These are phyloP conservation scores for Agaricus subrufescens DNA, from an alignment of 768 basidiomycete species.

Conservation along the genomic window DNA sequence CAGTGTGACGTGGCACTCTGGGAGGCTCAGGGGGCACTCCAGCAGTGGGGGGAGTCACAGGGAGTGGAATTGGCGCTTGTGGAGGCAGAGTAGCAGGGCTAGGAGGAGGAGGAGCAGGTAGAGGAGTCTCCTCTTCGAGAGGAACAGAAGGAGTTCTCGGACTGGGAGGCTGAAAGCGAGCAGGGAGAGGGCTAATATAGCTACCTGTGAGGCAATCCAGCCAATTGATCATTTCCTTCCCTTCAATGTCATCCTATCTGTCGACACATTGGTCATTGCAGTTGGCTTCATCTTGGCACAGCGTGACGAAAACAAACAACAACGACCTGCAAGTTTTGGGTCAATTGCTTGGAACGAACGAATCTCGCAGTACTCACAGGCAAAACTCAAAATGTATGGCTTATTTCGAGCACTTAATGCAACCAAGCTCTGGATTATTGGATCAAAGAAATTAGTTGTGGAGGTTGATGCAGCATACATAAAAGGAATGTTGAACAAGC, in stretches of 20 bases:
- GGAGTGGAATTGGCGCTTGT: background rate
- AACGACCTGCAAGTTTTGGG: background rate
- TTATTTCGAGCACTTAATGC: slow-evolving; percentile 21
- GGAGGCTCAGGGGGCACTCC: background rate
- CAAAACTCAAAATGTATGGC: slow-evolving; percentile 26
- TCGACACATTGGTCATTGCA: slow-evolving; percentile 8
- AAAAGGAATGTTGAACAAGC: slow-evolving; percentile 36
- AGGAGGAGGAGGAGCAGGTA: background rate
- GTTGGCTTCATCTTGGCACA: slow-evolving; percentile 2
- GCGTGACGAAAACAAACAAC: background rate
- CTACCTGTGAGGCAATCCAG: slow-evolving; percentile 12
- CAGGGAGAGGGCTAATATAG: no score
- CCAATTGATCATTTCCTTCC: slow-evolving; percentile 21
- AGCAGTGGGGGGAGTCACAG: background rate
- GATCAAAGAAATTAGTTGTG: slow-evolving; percentile 22
- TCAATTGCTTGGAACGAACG: slow-evolving; percentile 5
- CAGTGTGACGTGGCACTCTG: background rate
- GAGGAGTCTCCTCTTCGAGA: no score
- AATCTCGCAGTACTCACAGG: background rate
- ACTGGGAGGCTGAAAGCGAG: no score
- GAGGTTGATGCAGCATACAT: slow-evolving; percentile 37
- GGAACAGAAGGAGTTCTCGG: no score
- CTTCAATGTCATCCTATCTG: background rate
- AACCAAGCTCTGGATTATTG: slow-evolving; percentile 11
- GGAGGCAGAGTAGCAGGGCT: no score